These are phyloP conservation scores for Suillus decipiens DNA, from an alignment of 768 basidiomycete genomes.

Conservation along the genomic window DNA sequence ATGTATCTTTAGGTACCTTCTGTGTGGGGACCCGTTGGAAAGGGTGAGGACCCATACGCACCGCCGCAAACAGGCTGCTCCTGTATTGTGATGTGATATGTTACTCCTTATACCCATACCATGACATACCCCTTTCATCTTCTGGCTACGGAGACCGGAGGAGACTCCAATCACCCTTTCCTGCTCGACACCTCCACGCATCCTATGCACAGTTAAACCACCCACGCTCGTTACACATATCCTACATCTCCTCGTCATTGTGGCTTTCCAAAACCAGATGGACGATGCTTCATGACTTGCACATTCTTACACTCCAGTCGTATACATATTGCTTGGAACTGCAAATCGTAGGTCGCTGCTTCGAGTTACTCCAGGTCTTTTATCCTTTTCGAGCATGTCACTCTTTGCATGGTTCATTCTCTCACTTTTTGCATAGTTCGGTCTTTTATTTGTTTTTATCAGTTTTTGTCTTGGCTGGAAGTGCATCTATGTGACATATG, in stretches of 20 bases:
- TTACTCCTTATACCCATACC: slow-evolving; percentile 31
- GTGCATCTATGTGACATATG: slow-evolving; percentile 32
- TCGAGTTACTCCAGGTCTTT: background rate
- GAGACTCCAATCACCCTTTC: slow-evolving; percentile 1
- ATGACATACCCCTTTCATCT: slow-evolving; percentile 30
- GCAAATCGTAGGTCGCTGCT: slow-evolving; percentile 8
- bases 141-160: slow-evolving; percentile 9
- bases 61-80: slow-evolving; percentile 75
- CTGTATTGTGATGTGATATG: slow-evolving; percentile 68
- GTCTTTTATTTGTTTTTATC: slow-evolving; percentile 38
- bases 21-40: slow-evolving; percentile 91
- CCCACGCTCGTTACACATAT: slow-evolving; percentile 33
- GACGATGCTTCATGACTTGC: slow-evolving; percentile 27
- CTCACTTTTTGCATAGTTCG: slow-evolving; percentile 24
- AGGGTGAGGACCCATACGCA: slow-evolving; percentile 91
- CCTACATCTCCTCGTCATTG: slow-evolving; percentile 24
- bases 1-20: slow-evolving; percentile 68
- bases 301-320: slow-evolving; percentile 10
- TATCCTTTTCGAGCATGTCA: slow-evolving; percentile 3
- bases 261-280: slow-evolving; percentile 25
- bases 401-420: slow-evolving; percentile 11
- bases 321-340: slow-evolving; percentile 22
- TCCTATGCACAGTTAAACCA: slow-evolving; percentile 22
- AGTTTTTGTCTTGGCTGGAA: slow-evolving; percentile 18
- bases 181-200: slow-evolving; percentile 15